Evolutionary conservation across 2,329 filamentous ascomycete species (phyloP), one percentile per base, ranked within the genome.

Genomic region (Acephala macrosclerotiorum): DNA sequence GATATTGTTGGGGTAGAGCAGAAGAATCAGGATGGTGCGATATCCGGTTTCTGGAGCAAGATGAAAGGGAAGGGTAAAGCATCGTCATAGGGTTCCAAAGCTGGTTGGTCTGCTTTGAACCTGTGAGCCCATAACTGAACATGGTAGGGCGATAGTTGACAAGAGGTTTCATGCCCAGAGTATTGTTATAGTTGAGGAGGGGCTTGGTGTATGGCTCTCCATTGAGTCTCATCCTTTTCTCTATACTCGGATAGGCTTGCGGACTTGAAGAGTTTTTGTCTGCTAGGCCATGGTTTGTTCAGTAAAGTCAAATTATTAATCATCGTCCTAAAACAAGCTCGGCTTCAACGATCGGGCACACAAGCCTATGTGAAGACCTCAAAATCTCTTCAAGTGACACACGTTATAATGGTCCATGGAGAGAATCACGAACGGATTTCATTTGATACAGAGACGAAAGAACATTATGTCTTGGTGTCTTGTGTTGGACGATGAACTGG

Each of bases 401-500:
- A 14, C 4, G 18, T 3, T 14, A 42, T n/a, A 14, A 42, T 42
- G 7, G 36, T 14, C 18, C 20, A n/a, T n/a, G 20, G 45, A 49
- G 45, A 22, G n/a, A n/a, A 42, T 42, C 40, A 20, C n/a, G n/a
- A 49, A 49, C 20, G 45, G 45, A 49, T 53, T 53, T 53, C 49
- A 53, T 53, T 49, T 29, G 49, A 53, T 53, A 53, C 49, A 53
- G 22, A 53, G 49, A 22, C 29, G 49, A 33, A 53, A 16, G 49
- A 53, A 53, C 49, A 53, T 53, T 53, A 53, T 33, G 26, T 26
- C 16, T 29, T 53, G 9, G 25, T 29, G 49, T 53, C 22, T 49
- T 53, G 49, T 26, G 5, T 33, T 3, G 49, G 29, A 3, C 3
- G 14, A 7, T 53, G 25, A 25, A 16, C 49, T 53, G 11, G 49